A percentile compares a stretch with the other conserved stretches of the same genome.
phyloP scores from a whole-genome alignment of 352 stramenopile species.

The Globisporangium canariense region DNA sequence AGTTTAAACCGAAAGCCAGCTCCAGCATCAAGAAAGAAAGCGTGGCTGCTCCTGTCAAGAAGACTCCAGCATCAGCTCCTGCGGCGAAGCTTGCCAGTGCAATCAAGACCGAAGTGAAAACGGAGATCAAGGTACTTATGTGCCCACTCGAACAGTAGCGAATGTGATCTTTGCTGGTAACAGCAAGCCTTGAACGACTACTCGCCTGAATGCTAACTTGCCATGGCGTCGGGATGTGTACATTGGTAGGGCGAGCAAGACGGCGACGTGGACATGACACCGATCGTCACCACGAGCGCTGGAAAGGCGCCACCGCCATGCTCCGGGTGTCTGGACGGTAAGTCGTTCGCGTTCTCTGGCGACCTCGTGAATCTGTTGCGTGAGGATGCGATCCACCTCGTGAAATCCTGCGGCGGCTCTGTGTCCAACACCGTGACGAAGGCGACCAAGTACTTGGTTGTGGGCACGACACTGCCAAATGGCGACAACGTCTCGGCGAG shows the following conservation, averaged over 20 bases:
- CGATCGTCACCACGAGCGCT: slow-evolving; percentile 19
- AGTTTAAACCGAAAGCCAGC: slow-evolving; percentile 10
- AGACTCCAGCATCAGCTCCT: neutral
- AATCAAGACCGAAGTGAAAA: slow-evolving; percentile 15
- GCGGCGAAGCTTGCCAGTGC: neutral
- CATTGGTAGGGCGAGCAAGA: neutral
- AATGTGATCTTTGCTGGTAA: neutral
- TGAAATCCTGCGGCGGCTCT: slow-evolving; percentile 73
- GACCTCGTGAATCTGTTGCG: slow-evolving; percentile 52
- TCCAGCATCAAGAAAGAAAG: slow-evolving; percentile 16
- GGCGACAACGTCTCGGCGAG: slow-evolving; percentile 51
- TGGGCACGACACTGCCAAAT: slow-evolving; percentile 63
- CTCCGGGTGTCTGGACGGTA: slow-evolving; percentile 66
- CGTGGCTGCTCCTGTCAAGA: neutral
- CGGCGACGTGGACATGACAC: slow-evolving; percentile 19
- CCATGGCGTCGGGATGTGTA: neutral
- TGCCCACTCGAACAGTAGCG: neutral
- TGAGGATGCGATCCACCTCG: slow-evolving; percentile 67
- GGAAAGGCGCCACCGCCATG: slow-evolving; percentile 54
- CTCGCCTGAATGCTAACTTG: neutral
- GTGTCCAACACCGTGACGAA: slow-evolving; percentile 61
- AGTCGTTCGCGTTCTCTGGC: slow-evolving; percentile 79
- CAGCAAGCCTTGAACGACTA: neutral
- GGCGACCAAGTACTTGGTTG: slow-evolving; percentile 75
- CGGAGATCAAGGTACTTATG: slow-evolving; percentile 9